Evolutionary conservation across 164 flowering plant genomes (phyloP), one percentile per base, ranked within the genome.

Genomic region (Amborella trichopoda): DNA sequence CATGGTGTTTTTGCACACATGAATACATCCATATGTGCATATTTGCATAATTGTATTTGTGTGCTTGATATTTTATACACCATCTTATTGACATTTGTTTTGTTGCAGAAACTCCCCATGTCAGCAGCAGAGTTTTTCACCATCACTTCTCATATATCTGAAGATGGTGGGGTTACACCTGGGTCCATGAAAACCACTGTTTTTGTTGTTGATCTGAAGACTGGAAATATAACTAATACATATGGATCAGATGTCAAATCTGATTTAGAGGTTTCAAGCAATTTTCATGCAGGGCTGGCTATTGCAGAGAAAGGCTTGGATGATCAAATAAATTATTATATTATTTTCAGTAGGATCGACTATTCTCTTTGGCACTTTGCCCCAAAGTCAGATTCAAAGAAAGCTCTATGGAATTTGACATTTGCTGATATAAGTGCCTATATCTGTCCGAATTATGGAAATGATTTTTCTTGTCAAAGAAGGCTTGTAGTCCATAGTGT

Each of bases 291-390:
- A 27, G 54, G 49, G 11, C 46, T 44, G 50, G 50, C 24, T 46
- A 17, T 64, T 30, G 23, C 44, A 1, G 32, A 45, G 14, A 49
- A 50, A 40, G 54, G 37, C 8, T 36, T 34, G 22, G 62, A 69
- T 23, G 65, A n/a, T n/a, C n/a, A n/a, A n/a, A n/a, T n/a, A n/a
- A n/a, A n/a, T n/a, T n/a, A n/a, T n/a, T n/a, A n/a, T n/a, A n/a
- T n/a, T n/a, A n/a, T n/a, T n/a, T 59, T 89, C 30, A 65, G 61
- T 4, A 80, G 93, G 63, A 75, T 64, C 4, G 93, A 78, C 56
- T 80, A 75, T 60, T 24, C 44, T 1, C 20, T 89, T 43, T 53
- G 53, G 40, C 60, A 63, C 21, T 61, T 48, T 40, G 51, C 51
- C 37, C n/a, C n/a, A n/a, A n/a, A n/a, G n/a, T n/a, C n/a, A n/a